phyloP scores from a whole-genome alignment of 225 moss, liverwort and hornwort species.

The Climacium dendroides region DNA sequence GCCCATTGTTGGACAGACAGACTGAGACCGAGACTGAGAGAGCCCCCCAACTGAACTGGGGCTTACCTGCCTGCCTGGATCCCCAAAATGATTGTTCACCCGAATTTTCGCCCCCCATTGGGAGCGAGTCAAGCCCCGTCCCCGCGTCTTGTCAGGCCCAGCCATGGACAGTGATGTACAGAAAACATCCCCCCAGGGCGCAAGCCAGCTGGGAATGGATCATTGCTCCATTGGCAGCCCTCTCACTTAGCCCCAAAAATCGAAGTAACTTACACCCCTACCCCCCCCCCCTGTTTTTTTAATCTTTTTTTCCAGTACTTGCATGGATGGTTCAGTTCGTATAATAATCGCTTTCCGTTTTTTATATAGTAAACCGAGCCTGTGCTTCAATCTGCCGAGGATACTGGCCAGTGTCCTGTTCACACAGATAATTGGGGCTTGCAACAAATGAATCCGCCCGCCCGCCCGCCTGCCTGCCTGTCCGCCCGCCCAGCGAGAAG shows the following conservation, averaged over 20 bases:
- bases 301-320: no score
- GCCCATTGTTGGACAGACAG: neutral
- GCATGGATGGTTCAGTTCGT: neutral
- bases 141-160: neutral
- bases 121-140: neutral
- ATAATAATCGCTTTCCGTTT: no score
- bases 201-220: neutral
- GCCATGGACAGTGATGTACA: neutral
- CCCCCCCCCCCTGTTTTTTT: no score
- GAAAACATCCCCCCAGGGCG: neutral
- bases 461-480: no score
- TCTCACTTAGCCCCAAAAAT: neutral
- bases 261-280: neutral
- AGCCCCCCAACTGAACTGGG: neutral
- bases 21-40: no score
- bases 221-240: neutral
- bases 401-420: neutral
- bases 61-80: neutral
- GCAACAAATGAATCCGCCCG: neutral
- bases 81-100: neutral
- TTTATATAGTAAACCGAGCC: no score
- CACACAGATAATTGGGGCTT: neutral
- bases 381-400: neutral
- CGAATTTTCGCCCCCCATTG: no score
- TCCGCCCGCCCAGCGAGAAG: neutral